These are phyloP conservation scores for Pseudotsuga menziesii DNA, from an alignment of 75 land plant genomes.

Conservation along the genomic window DNA sequence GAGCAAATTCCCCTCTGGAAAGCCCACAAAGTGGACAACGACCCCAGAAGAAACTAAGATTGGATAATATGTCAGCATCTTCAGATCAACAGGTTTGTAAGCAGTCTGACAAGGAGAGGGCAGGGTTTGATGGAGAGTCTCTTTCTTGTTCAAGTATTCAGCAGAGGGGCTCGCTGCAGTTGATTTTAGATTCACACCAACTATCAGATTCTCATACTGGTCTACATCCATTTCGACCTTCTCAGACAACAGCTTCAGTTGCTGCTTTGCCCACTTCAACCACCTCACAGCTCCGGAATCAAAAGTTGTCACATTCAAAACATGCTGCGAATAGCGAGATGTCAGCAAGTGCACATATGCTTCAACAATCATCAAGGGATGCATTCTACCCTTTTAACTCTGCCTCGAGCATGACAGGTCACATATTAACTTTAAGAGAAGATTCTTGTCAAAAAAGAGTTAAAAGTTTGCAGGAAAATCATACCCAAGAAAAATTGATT, in stretches of 20 bases:
- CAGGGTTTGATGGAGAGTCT: neutral
- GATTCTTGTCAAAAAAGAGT: neutral
- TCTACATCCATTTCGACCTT: neutral
- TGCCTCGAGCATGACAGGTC: neutral
- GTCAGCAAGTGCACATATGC: conserved; percentile 7
- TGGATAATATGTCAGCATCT: conserved; percentile 2
- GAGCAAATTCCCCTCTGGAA: conserved; percentile 10
- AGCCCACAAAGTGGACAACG: conserved; percentile 3
- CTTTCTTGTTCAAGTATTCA: conserved; percentile 11
- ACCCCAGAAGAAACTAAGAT: conserved; percentile 4
- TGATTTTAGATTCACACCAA: neutral
- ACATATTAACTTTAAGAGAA: neutral
- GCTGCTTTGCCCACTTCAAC: neutral
- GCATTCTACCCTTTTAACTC: conserved; percentile 3
- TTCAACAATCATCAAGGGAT: conserved; percentile 8
- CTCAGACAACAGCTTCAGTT: conserved; percentile 1
- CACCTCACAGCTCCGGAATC: neutral
- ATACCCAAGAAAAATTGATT: conserved; percentile 3
- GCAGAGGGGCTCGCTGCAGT: neutral
- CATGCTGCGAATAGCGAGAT: neutral
- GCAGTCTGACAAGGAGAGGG: neutral
- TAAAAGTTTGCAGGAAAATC: neutral
- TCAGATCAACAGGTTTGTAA: conserved; percentile 12
- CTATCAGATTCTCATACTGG: neutral
- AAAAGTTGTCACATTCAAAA: neutral